Percentiles rank a stretch among this genome's conserved stretches.
phyloP scores from a whole-genome alignment of 257 asterid genomes.

The Gentiana straminea region DNA sequence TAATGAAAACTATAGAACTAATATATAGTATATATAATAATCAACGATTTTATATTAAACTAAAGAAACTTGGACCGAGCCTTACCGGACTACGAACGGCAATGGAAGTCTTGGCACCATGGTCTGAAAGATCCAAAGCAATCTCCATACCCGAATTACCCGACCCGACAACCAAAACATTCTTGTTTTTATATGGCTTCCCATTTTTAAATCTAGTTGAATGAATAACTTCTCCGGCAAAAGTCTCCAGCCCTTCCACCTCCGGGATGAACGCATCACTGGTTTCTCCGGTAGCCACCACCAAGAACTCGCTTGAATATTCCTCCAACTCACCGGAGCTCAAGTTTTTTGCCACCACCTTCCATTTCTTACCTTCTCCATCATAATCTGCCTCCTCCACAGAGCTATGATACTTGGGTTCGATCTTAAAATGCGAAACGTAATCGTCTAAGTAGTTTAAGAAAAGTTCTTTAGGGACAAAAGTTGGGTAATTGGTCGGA shows the following conservation, averaged over 20 bases:
- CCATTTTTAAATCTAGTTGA: conserved; percentile 54
- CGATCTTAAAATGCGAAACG: conserved; percentile 33
- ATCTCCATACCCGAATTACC: conserved; percentile 93
- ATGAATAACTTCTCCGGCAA: conserved; percentile 50
- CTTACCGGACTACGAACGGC: conserved; percentile 69
- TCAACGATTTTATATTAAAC: too few species aligned
- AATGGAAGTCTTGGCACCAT: conserved; percentile 55
- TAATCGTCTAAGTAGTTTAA: conserved; percentile 44
- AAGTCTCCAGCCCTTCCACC: conserved; percentile 38
- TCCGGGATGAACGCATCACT: conserved; percentile 37
- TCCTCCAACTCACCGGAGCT: conserved; percentile 27
- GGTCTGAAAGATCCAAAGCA: conserved; percentile 54
- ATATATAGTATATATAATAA: too few species aligned
- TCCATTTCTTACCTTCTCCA: conserved; percentile 26
- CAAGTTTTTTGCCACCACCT: conserved; percentile 24
- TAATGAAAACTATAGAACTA: too few species aligned
- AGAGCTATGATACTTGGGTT: conserved; percentile 23
- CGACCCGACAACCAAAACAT: conserved; percentile 67
- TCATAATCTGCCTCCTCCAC: conserved; percentile 46
- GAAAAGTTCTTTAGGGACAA: conserved; percentile 28
- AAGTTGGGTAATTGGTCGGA: conserved; percentile 39
- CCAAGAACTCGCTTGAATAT: conserved; percentile 37
- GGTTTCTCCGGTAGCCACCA: conserved; percentile 72
- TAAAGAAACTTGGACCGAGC: too few species aligned
- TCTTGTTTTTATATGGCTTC: conserved; percentile 19